phyloP scores from a whole-genome alignment of 2,329 filamentous ascomycete genomes.

The Ophioceras dolichostomum region DNA sequence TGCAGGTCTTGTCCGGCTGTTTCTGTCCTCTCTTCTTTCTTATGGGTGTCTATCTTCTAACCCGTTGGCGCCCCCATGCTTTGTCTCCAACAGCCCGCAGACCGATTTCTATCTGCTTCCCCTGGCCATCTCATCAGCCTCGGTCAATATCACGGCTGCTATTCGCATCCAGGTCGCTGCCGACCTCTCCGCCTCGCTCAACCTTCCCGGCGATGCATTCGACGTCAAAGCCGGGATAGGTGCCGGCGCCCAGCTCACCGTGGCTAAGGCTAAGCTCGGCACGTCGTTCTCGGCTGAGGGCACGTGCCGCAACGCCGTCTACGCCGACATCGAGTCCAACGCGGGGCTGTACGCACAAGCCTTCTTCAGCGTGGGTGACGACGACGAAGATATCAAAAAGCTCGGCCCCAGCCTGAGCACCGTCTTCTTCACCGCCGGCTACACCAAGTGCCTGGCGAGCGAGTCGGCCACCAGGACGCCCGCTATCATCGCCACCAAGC shows the following conservation, averaged over 20 bases:
- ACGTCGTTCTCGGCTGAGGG: background rate
- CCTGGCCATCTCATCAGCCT: constrained; percentile 3
- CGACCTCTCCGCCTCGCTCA: constrained; percentile 3
- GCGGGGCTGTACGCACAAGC: constrained; percentile 5
- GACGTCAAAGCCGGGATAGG: background rate
- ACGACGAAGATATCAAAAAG: background rate
- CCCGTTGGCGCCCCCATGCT: no score
- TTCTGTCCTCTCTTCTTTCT: no score
- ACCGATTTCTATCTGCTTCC: constrained; percentile 7
- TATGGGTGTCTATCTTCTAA: no score
- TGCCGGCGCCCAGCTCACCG: constrained; percentile 5
- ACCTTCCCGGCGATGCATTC: background rate
- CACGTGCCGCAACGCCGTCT: constrained; percentile 6
- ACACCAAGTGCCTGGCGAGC: constrained; percentile 6
- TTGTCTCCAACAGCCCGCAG: constrained; percentile 5
- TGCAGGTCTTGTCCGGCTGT: no score
- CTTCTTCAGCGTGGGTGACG: constrained; percentile 1
- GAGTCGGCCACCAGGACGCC: background rate
- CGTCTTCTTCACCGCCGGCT: constrained; percentile 7
- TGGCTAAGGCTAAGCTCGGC: constrained; percentile 7
- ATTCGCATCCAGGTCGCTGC: constrained; percentile 7
- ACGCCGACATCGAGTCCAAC: constrained; percentile 7
- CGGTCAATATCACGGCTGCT: constrained; percentile 7
- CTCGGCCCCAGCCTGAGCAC: constrained; percentile 2
- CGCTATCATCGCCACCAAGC: background rate